Conservation (phyloP, 1,284 basidiomycete genomes). For the Wolfiporia cocos region DNA sequence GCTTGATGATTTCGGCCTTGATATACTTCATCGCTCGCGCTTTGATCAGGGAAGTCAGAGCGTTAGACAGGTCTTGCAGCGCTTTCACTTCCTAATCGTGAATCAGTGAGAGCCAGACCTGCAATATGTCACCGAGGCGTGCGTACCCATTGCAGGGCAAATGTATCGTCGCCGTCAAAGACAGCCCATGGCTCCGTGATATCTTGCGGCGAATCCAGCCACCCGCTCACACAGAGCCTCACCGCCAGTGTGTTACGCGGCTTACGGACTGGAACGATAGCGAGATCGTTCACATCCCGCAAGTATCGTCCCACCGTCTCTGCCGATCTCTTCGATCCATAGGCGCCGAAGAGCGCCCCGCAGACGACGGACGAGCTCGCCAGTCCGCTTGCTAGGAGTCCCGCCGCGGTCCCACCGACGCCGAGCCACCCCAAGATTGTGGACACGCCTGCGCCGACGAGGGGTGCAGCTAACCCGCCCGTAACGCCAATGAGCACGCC, state of each 20-base stretch:
- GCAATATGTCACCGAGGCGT: not conserved
- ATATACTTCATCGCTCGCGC: conserved; percentile 46
- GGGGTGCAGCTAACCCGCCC: conserved; percentile 49
- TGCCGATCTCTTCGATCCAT: conserved; percentile 45
- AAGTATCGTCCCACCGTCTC: conserved; percentile 46
- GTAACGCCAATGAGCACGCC: conserved; percentile 53
- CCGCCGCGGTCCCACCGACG: conserved; percentile 47
- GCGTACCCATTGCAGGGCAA: conserved; percentile 52
- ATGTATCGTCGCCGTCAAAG: conserved; percentile 47
- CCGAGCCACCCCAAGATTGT: conserved; percentile 45
- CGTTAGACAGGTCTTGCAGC: conserved; percentile 41
- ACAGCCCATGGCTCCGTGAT: conserved; percentile 49
- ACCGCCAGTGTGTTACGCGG: conserved; percentile 44
- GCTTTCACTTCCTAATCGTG: conserved; percentile 47
- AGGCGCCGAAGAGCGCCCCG: conserved; percentile 51
- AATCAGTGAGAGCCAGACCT: not conserved
- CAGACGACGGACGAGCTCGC: conserved; percentile 53
- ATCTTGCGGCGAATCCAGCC: conserved; percentile 39
- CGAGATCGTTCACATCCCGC: conserved; percentile 48
- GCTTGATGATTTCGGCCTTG: conserved; percentile 41
- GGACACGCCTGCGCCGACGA: conserved; percentile 49
- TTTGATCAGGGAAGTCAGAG: conserved; percentile 39
- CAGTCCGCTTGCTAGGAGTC: conserved; percentile 46
- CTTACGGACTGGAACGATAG: conserved; percentile 38
- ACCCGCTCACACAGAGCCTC: conserved; percentile 51